Evolutionary conservation across 2,329 filamentous ascomycete genomes (phyloP).

Genomic region (Davidsoniella neocaledoniae): DNA sequence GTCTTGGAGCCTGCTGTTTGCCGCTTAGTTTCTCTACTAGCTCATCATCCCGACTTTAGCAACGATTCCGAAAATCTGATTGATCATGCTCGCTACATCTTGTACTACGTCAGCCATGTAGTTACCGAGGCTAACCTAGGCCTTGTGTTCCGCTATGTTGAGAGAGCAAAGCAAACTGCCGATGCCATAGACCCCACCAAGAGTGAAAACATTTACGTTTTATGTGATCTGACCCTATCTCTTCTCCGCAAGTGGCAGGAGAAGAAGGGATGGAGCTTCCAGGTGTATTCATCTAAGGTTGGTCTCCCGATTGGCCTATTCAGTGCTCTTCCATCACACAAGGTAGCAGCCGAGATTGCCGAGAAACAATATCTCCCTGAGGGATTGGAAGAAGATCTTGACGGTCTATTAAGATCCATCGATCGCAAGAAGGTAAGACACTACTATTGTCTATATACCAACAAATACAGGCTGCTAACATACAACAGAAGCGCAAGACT

Average conservation of each 20-base stretch:
- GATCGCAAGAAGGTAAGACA: constrained; percentile 54
- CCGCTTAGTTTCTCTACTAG: constrained; percentile 70
- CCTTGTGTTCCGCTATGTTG: constrained; percentile 79
- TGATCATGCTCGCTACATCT: constrained; percentile 73
- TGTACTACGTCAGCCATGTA: constrained; percentile 74
- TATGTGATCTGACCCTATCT: constrained; percentile 74
- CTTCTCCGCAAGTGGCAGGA: constrained; percentile 78
- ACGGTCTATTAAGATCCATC: constrained; percentile 44
- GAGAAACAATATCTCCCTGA: constrained; percentile 72
- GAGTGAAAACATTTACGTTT: constrained; percentile 63
- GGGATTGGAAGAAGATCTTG: constrained; percentile 57
- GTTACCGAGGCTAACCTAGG: constrained; percentile 77
- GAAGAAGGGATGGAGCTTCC: constrained; percentile 68
- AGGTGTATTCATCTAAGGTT: constrained; percentile 67
- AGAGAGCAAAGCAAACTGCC: constrained; percentile 76
- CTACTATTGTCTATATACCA: not conserved
- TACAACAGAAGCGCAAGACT: constrained; percentile 39
- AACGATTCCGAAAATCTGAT: constrained; percentile 48
- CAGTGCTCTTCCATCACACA: constrained; percentile 54
- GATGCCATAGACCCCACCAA: constrained; percentile 55
- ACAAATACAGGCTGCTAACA: not conserved
- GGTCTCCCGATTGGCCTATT: constrained; percentile 69
- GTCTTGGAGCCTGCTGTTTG: constrained; percentile 69
- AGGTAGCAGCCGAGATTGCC: constrained; percentile 67
- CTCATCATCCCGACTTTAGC: constrained; percentile 84